Conservation (phyloP, 2,329 filamentous ascomycete genomes). For the Aureobasidium zeae region DNA sequence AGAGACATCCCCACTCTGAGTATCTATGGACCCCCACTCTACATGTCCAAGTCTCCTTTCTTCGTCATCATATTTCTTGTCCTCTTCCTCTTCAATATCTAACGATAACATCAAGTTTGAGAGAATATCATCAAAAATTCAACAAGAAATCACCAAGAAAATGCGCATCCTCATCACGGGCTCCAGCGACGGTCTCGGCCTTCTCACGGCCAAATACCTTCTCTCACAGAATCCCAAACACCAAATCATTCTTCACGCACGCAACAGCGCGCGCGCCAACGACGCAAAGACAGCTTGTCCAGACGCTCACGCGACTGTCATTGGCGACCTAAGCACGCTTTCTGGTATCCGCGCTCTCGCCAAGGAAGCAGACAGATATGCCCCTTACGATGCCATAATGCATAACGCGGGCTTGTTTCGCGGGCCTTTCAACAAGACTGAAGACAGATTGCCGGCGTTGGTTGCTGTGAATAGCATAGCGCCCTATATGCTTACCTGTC, state of each 20-base stretch:
- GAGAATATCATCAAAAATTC: too few species aligned
- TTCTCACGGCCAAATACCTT: conserved; percentile 42
- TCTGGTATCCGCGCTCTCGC: conserved; percentile 45
- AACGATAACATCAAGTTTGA: too few species aligned
- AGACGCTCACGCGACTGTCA: conserved; percentile 41
- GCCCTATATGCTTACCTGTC: conserved; percentile 47
- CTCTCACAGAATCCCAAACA: conserved; percentile 41
- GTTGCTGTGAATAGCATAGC: conserved; percentile 50
- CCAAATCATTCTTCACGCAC: conserved; percentile 48
- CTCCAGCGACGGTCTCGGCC: conserved; percentile 49
- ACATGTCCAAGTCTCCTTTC: too few species aligned
- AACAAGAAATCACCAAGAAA: too few species aligned
- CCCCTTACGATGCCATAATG: conserved; percentile 46
- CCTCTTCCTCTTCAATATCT: too few species aligned
- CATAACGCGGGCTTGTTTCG: conserved; percentile 49
- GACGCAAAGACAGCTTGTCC: conserved; percentile 43
- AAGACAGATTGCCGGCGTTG: conserved; percentile 40
- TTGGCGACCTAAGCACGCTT: conserved; percentile 46
- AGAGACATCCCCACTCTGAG: too few species aligned
- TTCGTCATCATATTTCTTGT: too few species aligned
- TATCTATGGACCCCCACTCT: too few species aligned
- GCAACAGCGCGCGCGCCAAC: conserved; percentile 44
- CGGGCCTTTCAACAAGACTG: conserved; percentile 36
- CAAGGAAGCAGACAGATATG: conserved; percentile 40
- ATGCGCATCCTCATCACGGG: conserved; percentile 46